Percentiles rank a stretch among this genome's conserved stretches.
phyloP scores from a whole-genome alignment of 495 filamentous ascomycete species.

The Echria macrotheca region DNA sequence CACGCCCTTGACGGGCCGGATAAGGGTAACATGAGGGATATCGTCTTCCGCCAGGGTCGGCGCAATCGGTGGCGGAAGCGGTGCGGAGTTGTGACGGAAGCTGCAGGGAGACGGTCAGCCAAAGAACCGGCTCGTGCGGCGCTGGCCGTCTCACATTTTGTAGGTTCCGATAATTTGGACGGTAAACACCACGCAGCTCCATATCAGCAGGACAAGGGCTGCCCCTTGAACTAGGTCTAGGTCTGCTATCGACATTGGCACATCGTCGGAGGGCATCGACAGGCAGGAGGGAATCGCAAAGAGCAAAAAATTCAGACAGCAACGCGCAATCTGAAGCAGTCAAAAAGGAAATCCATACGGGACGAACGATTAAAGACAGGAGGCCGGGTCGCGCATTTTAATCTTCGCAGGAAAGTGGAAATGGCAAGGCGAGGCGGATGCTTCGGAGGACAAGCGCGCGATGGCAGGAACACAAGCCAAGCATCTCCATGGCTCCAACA shows the following conservation, averaged over 20 bases:
- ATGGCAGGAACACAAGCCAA: not conserved
- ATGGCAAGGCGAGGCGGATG: too few species aligned
- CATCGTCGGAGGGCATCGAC: slow-evolving; percentile 18
- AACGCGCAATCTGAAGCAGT: slow-evolving; percentile 1
- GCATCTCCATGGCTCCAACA: too few species aligned
- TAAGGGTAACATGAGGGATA: slow-evolving; percentile 80
- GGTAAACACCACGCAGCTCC: slow-evolving; percentile 43
- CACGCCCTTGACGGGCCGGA: slow-evolving; percentile 89
- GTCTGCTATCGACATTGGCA: slow-evolving; percentile 33
- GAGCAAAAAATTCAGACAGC: not conserved
- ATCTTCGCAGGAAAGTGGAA: not conserved
- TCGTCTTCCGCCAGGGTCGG: slow-evolving; percentile 38
- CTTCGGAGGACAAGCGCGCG: not conserved
- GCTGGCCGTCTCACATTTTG: slow-evolving; percentile 44
- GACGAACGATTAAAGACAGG: not conserved
- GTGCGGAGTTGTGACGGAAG: slow-evolving; percentile 44
- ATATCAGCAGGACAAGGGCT: slow-evolving; percentile 42
- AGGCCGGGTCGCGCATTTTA: slow-evolving; percentile 1
- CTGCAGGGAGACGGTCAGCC: slow-evolving; percentile 31
- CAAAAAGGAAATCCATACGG: not conserved
- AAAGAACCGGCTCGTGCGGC: too few species aligned
- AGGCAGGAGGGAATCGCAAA: not conserved
- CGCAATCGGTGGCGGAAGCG: slow-evolving; percentile 39
- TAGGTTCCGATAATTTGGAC: slow-evolving; percentile 48
- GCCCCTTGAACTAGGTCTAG: slow-evolving; percentile 35